A percentile compares a stretch with the other conserved stretches of the same genome.
These are phyloP conservation scores for Starmera stellimalicola DNA, from an alignment of 1,139 yeast genomes.

Conservation along the genomic window DNA sequence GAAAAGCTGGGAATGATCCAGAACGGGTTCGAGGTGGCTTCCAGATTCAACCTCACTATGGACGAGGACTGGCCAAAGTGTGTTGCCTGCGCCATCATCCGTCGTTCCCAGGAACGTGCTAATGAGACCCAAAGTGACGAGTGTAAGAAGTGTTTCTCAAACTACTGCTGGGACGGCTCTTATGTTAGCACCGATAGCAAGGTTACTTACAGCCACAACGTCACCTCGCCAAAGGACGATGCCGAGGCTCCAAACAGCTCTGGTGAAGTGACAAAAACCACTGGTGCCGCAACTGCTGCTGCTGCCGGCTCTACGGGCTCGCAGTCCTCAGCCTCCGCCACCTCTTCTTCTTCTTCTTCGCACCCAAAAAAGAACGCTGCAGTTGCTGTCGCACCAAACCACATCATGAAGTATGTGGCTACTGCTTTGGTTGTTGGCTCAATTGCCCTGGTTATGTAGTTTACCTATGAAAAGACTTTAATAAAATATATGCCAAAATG, in stretches of 20 bases:
- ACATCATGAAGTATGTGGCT: neutral
- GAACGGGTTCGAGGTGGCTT: constrained; percentile 74
- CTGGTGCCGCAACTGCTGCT: constrained; percentile 1
- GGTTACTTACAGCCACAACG: neutral
- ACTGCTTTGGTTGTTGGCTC: neutral
- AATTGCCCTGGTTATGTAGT: neutral
- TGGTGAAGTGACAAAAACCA: constrained; percentile 2
- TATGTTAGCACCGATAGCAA: constrained; percentile 7
- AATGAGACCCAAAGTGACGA: constrained; percentile 57
- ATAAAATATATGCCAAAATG: too few relatives aligned
- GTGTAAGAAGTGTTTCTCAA: constrained; percentile 61
- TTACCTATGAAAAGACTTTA: neutral
- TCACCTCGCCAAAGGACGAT: constrained; percentile 5
- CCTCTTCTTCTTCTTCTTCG: constrained; percentile 4
- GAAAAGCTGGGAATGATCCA: constrained; percentile 55
- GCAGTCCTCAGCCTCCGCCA: constrained; percentile 5
- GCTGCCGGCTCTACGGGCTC: neutral
- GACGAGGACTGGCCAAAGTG: constrained; percentile 72
- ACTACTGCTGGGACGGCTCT: constrained; percentile 79
- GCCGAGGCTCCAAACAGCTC: constrained; percentile 4
- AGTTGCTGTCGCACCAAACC: neutral
- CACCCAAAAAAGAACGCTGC: neutral
- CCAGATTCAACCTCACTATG: constrained; percentile 64
- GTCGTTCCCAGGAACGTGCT: constrained; percentile 71
- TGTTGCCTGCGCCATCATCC: constrained; percentile 81